Evolutionary conservation across 2,329 filamentous ascomycete species (phyloP), one percentile per base, ranked within the genome.

Genomic region (Xylariaceae sp.): DNA sequence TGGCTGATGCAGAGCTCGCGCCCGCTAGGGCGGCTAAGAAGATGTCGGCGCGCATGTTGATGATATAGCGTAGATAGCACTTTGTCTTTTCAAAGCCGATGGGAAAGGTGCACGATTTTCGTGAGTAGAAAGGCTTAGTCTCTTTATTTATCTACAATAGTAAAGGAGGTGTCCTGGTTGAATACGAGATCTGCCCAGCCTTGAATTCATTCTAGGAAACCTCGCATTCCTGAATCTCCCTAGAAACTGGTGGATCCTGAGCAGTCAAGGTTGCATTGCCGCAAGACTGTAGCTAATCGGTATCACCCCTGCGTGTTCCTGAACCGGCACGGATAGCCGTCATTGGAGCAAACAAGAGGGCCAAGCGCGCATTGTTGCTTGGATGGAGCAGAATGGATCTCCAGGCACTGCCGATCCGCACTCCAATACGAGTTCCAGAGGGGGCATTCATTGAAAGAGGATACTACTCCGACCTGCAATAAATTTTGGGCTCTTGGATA

Each of bases 21-120:
- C 56, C 52, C 24, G 50, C 59, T n/a, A 66, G 46, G 23, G 60
- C 53, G 40, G 61, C 44, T 45, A 69, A 35, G 30, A 70, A 32
- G 35, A 61, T 52, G 50, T 57, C 51, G 50, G 55, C 52, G 39
- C 64, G 67, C 67, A 70, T 70, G 8, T 63, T 66, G 58, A 33
- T 16, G 35, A 50, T 23, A 47, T 45, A n/a, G n/a, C n/a, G n/a
- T n/a, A n/a, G 42, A 18, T 40, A 24, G 9, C 20, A 35, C 29
- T 40, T 30, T 30, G 41, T 6, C 40, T 27, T 24, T 30, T 39
- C 29, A 41, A 40, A n/a, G 27, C 35, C 11, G 11, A 45, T 27
- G 9, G 20, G 32, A 7, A 24, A 29, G 23, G 30, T 15, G 27
- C 21, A n/a, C 21, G n/a, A 33, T n/a, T 32, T 45, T n/a, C n/a